Conservation (phyloP, 2,329 filamentous ascomycete species). For the Fusarium sp. region DNA sequence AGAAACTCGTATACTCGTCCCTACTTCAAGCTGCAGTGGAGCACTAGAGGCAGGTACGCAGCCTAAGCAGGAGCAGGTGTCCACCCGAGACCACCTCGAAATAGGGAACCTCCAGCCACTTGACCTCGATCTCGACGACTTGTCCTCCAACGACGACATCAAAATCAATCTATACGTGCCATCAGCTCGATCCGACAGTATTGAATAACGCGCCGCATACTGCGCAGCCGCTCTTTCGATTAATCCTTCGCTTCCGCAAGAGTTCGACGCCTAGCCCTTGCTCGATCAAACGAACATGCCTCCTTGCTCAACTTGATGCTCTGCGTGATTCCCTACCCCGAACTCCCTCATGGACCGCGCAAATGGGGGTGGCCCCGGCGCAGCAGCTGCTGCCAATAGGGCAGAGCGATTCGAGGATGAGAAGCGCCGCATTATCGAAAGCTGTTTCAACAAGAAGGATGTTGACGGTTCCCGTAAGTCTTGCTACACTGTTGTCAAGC, state of each 20-base stretch:
- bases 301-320: conserved; percentile 43
- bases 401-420: conserved; percentile 97
- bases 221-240: conserved; percentile 11
- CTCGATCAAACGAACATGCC: conserved; percentile 46
- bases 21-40: conserved; percentile 34
- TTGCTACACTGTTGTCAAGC: conserved; percentile 26
- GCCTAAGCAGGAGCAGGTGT: conserved; percentile 25
- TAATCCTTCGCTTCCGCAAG: background rate
- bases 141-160: conserved; percentile 30
- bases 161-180: background rate
- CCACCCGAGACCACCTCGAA: conserved; percentile 40
- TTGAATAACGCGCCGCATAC: background rate
- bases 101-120: conserved; percentile 44
- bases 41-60: conserved; percentile 35
- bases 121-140: conserved; percentile 39
- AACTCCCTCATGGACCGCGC: conserved; percentile 53
- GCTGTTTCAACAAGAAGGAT: conserved; percentile 92
- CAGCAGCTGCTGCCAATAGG: conserved; percentile 51
- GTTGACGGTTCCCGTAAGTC: conserved; percentile 83
- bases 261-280: conserved; percentile 2
- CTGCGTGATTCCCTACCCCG: conserved; percentile 39
- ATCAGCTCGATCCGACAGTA: conserved; percentile 1
- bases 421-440: conserved; percentile 92
- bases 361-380: conserved; percentile 52
- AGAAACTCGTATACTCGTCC: background rate